phyloP scores from a whole-genome alignment of 116 monocot species.

The Dioscorea cayenensis region DNA sequence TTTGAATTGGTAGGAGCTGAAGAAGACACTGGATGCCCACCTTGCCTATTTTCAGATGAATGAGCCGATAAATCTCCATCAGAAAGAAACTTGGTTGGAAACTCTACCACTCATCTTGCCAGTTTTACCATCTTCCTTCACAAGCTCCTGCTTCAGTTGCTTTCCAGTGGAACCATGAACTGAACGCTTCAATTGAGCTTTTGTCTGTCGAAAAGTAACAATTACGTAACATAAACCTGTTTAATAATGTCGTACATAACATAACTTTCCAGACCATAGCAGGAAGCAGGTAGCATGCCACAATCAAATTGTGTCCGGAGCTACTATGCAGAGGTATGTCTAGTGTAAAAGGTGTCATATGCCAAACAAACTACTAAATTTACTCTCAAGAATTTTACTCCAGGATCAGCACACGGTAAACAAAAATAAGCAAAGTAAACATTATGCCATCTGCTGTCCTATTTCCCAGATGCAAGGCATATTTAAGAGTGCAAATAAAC shows the following conservation, averaged over 20 bases:
- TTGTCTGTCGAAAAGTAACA: conserved; percentile 34
- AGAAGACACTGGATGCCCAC: conserved; percentile 13
- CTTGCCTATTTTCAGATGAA: conserved; percentile 35
- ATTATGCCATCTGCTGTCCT: too few species aligned
- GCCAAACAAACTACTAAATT: too few species aligned
- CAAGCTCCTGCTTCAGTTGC: conserved; percentile 52
- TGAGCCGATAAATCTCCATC: conserved; percentile 33
- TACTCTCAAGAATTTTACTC: too few species aligned
- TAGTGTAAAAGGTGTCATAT: too few species aligned
- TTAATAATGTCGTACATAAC: background rate
- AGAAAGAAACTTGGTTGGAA: conserved; percentile 29
- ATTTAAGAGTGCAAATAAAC: too few species aligned
- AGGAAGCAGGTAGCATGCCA: too few species aligned
- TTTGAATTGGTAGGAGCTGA: conserved; percentile 23
- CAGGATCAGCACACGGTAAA: too few species aligned
- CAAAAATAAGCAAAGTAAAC: too few species aligned
- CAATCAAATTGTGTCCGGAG: too few species aligned
- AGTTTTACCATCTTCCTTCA: conserved; percentile 70
- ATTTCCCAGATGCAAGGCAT: too few species aligned
- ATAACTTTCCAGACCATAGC: background rate
- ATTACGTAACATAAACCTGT: background rate
- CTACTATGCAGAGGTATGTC: too few species aligned
- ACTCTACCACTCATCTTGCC: conserved; percentile 49
- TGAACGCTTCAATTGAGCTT: conserved; percentile 53
- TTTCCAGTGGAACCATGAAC: conserved; percentile 41